Evolutionary conservation across 2,329 filamentous ascomycete species (phyloP).

Genomic region (Bisporella sp.): DNA sequence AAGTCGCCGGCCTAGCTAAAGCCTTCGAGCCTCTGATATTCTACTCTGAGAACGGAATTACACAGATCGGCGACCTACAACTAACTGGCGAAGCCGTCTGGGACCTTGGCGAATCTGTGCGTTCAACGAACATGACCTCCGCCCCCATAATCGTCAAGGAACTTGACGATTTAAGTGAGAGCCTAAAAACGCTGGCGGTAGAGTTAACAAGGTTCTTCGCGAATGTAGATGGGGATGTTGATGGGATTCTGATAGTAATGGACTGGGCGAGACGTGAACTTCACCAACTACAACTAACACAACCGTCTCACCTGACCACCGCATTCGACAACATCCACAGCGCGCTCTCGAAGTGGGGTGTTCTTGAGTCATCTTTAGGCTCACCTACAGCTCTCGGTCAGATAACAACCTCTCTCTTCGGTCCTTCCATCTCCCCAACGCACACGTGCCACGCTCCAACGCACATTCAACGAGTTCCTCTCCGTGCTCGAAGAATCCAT

Average conservation of each 20-base stretch:
- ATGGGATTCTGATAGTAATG: slow-evolving; percentile 91
- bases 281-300: slow-evolving; percentile 55
- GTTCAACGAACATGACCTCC: slow-evolving; percentile 84
- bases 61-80: slow-evolving; percentile 80
- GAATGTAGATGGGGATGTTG: slow-evolving; percentile 87
- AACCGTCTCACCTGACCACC: slow-evolving; percentile 57
- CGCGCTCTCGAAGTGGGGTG: slow-evolving; percentile 57
- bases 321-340: slow-evolving; percentile 80
- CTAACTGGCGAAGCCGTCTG: slow-evolving; percentile 90
- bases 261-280: slow-evolving; percentile 91
- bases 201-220: slow-evolving; percentile 91
- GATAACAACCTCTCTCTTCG: slow-evolving; percentile 67
- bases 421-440: slow-evolving; percentile 75
- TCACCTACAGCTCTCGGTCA: slow-evolving; percentile 62
- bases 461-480: slow-evolving; percentile 84
- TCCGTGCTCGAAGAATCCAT: slow-evolving; percentile 85
- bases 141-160: slow-evolving; percentile 79
- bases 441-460: slow-evolving; percentile 72
- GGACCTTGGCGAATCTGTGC: slow-evolving; percentile 87
- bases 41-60: slow-evolving; percentile 83
- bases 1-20: slow-evolving; percentile 81
- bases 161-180: slow-evolving; percentile 79
- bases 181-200: slow-evolving; percentile 73
- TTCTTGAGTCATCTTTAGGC: slow-evolving; percentile 48
- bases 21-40: slow-evolving; percentile 93